These are phyloP conservation scores for Ilyonectria mors-panacis DNA, from an alignment of 2,329 filamentous ascomycete species.

Conservation along the genomic window DNA sequence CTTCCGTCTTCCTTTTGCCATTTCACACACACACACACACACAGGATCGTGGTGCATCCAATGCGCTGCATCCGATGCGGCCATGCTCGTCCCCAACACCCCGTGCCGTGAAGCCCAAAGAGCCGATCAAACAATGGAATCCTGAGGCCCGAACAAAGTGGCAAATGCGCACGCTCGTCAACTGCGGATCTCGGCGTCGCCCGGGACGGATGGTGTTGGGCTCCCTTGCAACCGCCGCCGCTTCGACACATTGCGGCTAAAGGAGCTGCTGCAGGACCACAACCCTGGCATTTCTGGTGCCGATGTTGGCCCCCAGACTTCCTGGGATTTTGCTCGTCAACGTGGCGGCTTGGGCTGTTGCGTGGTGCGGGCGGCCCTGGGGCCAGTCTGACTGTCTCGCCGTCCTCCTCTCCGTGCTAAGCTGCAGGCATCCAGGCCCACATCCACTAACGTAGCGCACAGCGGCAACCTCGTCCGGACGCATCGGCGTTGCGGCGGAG, in stretches of 20 bases:
- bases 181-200: neutral
- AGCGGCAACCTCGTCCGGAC: neutral
- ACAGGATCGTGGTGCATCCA: neutral
- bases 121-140: neutral
- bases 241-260: neutral
- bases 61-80: neutral
- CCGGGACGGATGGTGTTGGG: neutral
- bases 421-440: neutral
- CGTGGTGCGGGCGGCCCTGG: conserved; percentile 9
- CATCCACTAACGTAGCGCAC: neutral
- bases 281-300: neutral
- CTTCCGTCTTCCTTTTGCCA: neutral
- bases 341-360: neutral
- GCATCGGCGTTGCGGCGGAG: neutral
- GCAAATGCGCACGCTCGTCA: neutral
- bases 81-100: neutral
- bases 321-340: neutral
- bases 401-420: neutral
- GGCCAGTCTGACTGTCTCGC: conserved; percentile 10
- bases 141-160: conserved; percentile 6
- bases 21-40: neutral
- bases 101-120: neutral
- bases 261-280: neutral
- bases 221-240: neutral
- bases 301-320: neutral